Evolutionary conservation across 2,329 filamentous ascomycete genomes (phyloP), one percentile per base, ranked within the genome.

Genomic region (Sclerotinia minor): DNA sequence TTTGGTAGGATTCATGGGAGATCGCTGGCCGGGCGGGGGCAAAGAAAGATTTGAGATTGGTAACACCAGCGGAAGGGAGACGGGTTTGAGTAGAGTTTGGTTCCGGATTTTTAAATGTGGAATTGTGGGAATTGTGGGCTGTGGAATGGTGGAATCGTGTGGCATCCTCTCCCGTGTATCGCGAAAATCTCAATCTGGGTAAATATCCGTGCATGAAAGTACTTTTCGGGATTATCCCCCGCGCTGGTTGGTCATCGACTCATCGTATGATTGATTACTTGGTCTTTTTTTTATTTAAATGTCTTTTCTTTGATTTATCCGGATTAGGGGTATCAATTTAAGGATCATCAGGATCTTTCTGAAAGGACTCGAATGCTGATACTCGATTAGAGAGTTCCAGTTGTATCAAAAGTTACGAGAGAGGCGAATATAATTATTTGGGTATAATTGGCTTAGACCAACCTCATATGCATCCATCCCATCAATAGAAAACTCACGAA

Each of bases 41-140:
- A 0, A 41, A 26, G 26, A 32, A 35, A 35, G 35, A 35, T 35
- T 35, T 35, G 32, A 60, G 44, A 61, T 61, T 61, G 45, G 59
- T 61, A 15, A 61, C 59, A 32, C 59, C 59, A 61, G 59, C 29
- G 45, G 59, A 61, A 61, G 59, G 52, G 63, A 65, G 52, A 57
- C 26, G 52, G 52, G 52, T 65, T 57, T 52, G 63, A 65, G 63
- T 55, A 50, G 47, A 65, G 26, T n/a, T 57, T 11, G 53, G 49
- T 58, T 65, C 63, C 63, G 63, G 21, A 65, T 54, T 44, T 44
- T 32, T 45, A 41, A 8, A 54, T 19, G 6, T 64, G 41, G 63
- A 58, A 29, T 65, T 35, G 35, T 35, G 32, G 32, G 32, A 41
- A 13, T 64, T 17, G 6, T 64, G n/a, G n/a, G n/a, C n/a, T 19